A percentile compares a stretch with the other conserved stretches of the same genome.
These are phyloP conservation scores for Aspergillus hortae DNA, from an alignment of 2,329 filamentous ascomycete genomes.

Conservation along the genomic window DNA sequence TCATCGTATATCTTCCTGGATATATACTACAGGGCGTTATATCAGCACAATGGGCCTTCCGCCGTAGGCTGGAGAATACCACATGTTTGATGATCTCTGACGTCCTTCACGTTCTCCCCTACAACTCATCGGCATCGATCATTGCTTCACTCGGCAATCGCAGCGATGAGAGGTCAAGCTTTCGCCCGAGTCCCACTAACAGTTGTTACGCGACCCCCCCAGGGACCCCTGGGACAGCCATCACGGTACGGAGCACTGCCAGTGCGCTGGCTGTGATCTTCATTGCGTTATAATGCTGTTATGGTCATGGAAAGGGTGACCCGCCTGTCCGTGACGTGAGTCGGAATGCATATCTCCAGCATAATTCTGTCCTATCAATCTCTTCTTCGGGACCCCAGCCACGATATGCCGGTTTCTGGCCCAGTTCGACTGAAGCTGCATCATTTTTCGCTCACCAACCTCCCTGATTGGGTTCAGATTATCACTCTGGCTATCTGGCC, in stretches of 20 bases:
- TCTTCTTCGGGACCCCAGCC: no score
- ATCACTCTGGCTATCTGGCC: background rate
- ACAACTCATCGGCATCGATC: background rate
- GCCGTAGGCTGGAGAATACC: no score
- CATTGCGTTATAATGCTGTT: no score
- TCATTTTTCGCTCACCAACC: background rate
- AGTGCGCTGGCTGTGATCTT: no score
- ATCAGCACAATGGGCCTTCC: no score
- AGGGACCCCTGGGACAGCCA: background rate
- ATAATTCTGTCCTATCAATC: no score
- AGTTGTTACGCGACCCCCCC: background rate
- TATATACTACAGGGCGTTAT: background rate
- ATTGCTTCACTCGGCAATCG: background rate
- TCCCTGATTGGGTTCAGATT: background rate
- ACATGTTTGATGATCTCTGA: no score
- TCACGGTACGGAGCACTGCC: no score
- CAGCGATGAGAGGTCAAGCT: background rate
- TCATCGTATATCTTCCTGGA: background rate
- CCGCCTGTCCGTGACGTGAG: no score
- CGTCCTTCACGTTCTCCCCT: background rate
- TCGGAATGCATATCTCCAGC: no score
- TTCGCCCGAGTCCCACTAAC: background rate
- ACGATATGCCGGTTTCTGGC: no score
- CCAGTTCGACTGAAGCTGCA: background rate
- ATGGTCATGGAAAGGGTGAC: no score